These are phyloP conservation scores for Cystofilobasidium ferigula DNA, from an alignment of 768 basidiomycete species.

Conservation along the genomic window DNA sequence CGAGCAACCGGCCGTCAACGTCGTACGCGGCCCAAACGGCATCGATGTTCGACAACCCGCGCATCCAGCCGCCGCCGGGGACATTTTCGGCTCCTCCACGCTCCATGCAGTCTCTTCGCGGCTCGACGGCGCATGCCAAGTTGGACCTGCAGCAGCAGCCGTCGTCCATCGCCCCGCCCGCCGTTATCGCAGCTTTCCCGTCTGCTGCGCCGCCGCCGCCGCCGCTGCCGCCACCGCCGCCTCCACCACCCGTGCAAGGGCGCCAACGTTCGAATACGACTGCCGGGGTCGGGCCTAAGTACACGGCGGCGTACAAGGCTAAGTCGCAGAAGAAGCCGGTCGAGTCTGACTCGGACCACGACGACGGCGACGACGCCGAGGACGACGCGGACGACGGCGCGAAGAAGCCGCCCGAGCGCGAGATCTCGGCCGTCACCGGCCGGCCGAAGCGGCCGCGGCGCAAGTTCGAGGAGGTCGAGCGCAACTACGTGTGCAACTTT, in stretches of 20 bases:
- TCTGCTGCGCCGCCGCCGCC: neutral
- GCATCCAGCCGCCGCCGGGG: too few species aligned
- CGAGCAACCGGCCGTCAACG: neutral
- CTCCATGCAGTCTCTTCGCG: too few species aligned
- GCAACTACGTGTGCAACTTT: slow-evolving; percentile 26
- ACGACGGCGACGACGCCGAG: neutral
- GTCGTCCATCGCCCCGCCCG: too few species aligned
- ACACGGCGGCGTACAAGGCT: neutral
- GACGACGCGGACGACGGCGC: neutral
- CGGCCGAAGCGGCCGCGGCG: slow-evolving; percentile 17
- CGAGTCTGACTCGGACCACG: neutral
- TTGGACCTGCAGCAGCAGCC: too few species aligned
- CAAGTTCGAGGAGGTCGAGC: slow-evolving; percentile 23
- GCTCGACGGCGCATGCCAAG: too few species aligned
- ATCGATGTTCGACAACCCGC: neutral
- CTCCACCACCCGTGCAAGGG: neutral
- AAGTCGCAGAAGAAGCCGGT: neutral
- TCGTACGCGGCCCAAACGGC: neutral
- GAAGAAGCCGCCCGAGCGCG: neutral
- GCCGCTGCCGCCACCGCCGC: neutral
- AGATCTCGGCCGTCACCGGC: slow-evolving; percentile 22
- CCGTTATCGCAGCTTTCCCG: too few species aligned
- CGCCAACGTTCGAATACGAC: too few species aligned
- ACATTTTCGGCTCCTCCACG: neutral
- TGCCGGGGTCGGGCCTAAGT: too few species aligned